Evolutionary conservation across 1,139 yeast genomes (phyloP).

Genomic region (Nakaseomyces sp.): DNA sequence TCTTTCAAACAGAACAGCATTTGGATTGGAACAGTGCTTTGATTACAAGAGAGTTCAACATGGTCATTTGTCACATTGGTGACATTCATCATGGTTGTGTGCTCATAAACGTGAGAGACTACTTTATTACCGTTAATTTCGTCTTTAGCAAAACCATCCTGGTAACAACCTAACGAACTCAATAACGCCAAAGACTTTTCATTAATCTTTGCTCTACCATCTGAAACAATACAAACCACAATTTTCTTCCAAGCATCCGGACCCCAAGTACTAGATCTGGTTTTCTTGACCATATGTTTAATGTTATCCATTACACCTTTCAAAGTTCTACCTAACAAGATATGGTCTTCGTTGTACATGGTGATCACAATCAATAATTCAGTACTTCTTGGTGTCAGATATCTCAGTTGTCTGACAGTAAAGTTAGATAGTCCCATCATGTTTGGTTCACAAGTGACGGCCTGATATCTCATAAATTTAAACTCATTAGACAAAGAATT

Average conservation of each 20-base stretch:
- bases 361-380: slow-evolving; percentile 85
- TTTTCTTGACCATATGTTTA: slow-evolving; percentile 67
- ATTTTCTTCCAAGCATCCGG: slow-evolving; percentile 90
- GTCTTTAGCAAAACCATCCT: slow-evolving; percentile 88
- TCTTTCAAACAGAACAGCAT: slow-evolving; percentile 82
- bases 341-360: slow-evolving; percentile 89
- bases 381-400: slow-evolving; percentile 64
- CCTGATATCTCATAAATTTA: slow-evolving; percentile 73
- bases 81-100: slow-evolving; percentile 56
- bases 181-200: slow-evolving; percentile 75
- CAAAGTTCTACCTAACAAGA: slow-evolving; percentile 78
- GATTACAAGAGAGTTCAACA: slow-evolving; percentile 40
- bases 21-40: slow-evolving; percentile 77
- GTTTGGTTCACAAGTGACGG: slow-evolving; percentile 78
- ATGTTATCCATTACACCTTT: slow-evolving; percentile 91
- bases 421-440: slow-evolving; percentile 68
- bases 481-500: slow-evolving; percentile 57
- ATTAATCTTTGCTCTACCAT: slow-evolving; percentile 87
- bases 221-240: slow-evolving; percentile 82
- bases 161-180: slow-evolving; percentile 90
- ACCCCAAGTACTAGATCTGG: slow-evolving; percentile 66
- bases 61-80: slow-evolving; percentile 62
- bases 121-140: slow-evolving; percentile 82
- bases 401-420: slow-evolving; percentile 62
- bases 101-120: slow-evolving; percentile 85